phyloP scores from a whole-genome alignment of 345 rosid species.

The Euphorbia peplus region DNA sequence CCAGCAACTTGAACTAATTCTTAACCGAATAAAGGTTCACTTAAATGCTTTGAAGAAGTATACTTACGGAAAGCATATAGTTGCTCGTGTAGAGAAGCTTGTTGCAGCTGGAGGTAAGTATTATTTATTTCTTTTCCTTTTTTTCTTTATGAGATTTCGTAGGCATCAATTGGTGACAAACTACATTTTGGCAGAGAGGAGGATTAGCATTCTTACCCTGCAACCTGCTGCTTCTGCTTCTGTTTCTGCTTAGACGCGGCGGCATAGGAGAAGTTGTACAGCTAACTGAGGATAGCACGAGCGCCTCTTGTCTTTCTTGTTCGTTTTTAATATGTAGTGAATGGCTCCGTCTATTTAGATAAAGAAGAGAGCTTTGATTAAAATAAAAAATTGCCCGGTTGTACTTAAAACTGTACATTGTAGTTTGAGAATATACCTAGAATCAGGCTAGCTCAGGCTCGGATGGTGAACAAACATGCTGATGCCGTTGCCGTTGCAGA shows the following conservation, averaged over 20 bases:
- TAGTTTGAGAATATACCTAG: slow-evolving; percentile 48
- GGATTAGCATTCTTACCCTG: slow-evolving; percentile 57
- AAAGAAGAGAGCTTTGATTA: slow-evolving; percentile 37
- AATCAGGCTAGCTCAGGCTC: slow-evolving; percentile 40
- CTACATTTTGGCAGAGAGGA: slow-evolving; percentile 49
- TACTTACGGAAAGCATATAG: slow-evolving; percentile 95
- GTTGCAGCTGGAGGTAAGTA: slow-evolving; percentile 90
- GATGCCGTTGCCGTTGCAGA: slow-evolving; percentile 31
- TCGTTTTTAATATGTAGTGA: slow-evolving; percentile 23
- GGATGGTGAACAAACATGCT: slow-evolving; percentile 27
- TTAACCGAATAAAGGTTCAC: slow-evolving; percentile 82
- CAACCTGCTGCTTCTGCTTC: slow-evolving; percentile 34
- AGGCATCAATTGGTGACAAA: slow-evolving; percentile 4
- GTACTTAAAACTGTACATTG: slow-evolving; percentile 47
- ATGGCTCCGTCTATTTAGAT: slow-evolving; percentile 33
- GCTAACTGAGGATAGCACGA: slow-evolving; percentile 58
- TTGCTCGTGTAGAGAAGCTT: slow-evolving; percentile 93
- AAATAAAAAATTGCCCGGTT: slow-evolving; percentile 35
- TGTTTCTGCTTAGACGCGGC: slow-evolving; percentile 5
- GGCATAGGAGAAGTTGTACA: slow-evolving; percentile 50
- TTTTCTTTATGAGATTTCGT: neutral
- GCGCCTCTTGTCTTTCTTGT: slow-evolving; percentile 30
- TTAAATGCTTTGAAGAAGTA: slow-evolving; percentile 85
- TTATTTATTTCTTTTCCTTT: neutral
- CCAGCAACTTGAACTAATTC: slow-evolving; percentile 78